A percentile compares a stretch with the other conserved stretches of the same genome.
Conservation (phyloP, 2,329 filamentous ascomycete genomes). For the Penicillium sp. region DNA sequence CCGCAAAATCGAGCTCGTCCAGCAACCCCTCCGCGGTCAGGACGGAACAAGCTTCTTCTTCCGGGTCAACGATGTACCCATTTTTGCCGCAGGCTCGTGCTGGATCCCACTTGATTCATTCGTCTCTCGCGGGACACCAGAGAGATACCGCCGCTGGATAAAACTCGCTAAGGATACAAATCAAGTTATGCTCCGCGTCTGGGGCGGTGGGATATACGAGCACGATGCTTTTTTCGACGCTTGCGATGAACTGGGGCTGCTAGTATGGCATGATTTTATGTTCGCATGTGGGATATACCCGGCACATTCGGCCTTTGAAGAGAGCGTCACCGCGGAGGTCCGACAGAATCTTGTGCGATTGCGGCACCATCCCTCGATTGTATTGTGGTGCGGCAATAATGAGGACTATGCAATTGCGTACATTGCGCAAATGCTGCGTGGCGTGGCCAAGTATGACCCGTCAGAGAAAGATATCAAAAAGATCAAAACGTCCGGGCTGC, state of each 20-base stretch:
- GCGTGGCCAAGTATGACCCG: conserved; percentile 69
- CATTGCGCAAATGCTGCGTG: not conserved
- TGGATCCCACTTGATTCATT: conserved; percentile 70
- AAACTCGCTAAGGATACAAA: conserved; percentile 64
- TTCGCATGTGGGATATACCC: conserved; percentile 82
- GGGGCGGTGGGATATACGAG: conserved; percentile 81
- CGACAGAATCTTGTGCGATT: conserved; percentile 70
- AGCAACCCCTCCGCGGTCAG: conserved; percentile 44
- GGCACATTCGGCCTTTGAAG: conserved; percentile 64
- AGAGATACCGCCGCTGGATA: conserved; percentile 64
- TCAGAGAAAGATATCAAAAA: conserved; percentile 67
- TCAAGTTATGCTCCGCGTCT: conserved; percentile 68
- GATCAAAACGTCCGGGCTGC: conserved; percentile 74
- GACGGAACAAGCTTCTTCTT: conserved; percentile 68
- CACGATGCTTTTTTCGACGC: conserved; percentile 73
- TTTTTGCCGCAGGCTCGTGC: conserved; percentile 68
- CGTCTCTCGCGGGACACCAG: conserved; percentile 58
- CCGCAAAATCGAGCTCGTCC: conserved; percentile 53
- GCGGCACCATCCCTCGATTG: conserved; percentile 83
- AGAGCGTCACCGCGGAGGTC: conserved; percentile 69
- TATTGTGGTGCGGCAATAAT: conserved; percentile 91
- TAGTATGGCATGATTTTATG: conserved; percentile 90
- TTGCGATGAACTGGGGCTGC: conserved; percentile 76
- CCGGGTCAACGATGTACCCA: conserved; percentile 67
- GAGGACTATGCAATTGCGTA: conserved; percentile 70